These are phyloP conservation scores for Nitzschia putrida DNA, from an alignment of 108 stramenopile species.

Conservation along the genomic window DNA sequence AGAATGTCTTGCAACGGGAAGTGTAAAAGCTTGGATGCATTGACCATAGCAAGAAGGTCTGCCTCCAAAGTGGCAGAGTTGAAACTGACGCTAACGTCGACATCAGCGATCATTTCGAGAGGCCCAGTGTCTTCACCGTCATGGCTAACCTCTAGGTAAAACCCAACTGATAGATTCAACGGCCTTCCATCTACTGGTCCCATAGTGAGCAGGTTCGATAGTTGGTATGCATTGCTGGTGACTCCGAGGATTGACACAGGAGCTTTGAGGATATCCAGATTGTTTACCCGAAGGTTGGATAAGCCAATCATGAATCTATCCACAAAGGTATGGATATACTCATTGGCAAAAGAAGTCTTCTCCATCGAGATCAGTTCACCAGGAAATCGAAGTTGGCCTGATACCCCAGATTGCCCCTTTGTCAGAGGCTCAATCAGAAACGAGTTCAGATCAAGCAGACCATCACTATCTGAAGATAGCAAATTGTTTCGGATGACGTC, in stretches of 20 bases:
- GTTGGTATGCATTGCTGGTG: neutral
- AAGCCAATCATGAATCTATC: conserved; percentile 23
- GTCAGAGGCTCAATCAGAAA: conserved; percentile 26
- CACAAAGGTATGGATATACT: conserved; percentile 19
- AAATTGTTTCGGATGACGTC: conserved; percentile 17
- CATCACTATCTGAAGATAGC: conserved; percentile 10
- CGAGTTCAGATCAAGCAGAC: conserved; percentile 24
- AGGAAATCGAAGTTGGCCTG: conserved; percentile 18
- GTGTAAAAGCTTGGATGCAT: conserved; percentile 37
- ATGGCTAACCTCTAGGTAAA: conserved; percentile 37
- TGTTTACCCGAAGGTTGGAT: conserved; percentile 40
- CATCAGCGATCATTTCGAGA: conserved; percentile 37
- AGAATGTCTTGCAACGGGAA: conserved; percentile 59
- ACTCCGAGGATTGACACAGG: conserved; percentile 18
- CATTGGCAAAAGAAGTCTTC: conserved; percentile 11
- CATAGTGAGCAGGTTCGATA: conserved; percentile 3
- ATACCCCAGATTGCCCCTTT: conserved; percentile 25
- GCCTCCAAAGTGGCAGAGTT: conserved; percentile 11
- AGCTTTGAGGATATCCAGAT: conserved; percentile 47
- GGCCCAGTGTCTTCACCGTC: conserved; percentile 43
- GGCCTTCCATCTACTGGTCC: conserved; percentile 38
- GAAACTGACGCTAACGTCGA: conserved; percentile 1
- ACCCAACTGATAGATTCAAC: conserved; percentile 32
- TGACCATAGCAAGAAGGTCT: conserved; percentile 42
- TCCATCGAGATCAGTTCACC: conserved; percentile 5